Evolutionary conservation across 768 basidiomycete species (phyloP), one percentile per base, ranked within the genome.

Genomic region (Collybia nuda): DNA sequence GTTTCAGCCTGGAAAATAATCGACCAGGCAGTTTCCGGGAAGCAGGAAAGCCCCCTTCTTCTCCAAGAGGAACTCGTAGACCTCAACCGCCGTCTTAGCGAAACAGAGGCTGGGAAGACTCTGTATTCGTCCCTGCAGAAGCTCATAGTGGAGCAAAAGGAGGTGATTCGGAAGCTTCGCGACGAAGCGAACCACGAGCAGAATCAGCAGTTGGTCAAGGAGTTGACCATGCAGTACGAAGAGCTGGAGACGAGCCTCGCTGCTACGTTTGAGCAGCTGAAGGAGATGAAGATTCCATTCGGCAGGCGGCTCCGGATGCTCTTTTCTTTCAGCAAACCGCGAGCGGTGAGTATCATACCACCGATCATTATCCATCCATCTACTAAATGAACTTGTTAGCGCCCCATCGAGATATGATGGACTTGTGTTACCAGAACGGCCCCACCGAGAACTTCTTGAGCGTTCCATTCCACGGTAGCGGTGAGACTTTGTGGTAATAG

Each of bases 41-140:
- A 44, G 6, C 35, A 51, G 12, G 37, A 56, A 8, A 56, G 61
- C 35, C 42, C 55, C 0, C 54, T 67, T n/a, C 58, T 62, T 26
- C 52, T 70, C 39, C 68, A 68, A 51, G 59, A 65, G 46, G 68
- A 69, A 45, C 51, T 69, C 17, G 65, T 67, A 12, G 63, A 69
- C 18, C 53, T 66, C 15, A 48, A 50, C 15, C 62, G 59, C 42
- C 42, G 51, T 7, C 56, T 68, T 40, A 58, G 62, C 24, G 66
- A 68, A 49, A 68, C 68, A 0, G 53, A 65, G 15, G 68, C 67
- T 5, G 69, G 67, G 11, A 60, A 60, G 22, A 56, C 66, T 1
- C 36, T 70, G 5, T 62, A 65, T 40, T 51, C 42, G n/a, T 49
- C 57, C 0, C 55, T 68, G 15, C 59, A 63, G 39, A 59, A 60